Percentiles rank a stretch among this genome's conserved stretches.
phyloP scores from a whole-genome alignment of 2,329 filamentous ascomycete genomes.

The Epichloe brachyelytri region DNA sequence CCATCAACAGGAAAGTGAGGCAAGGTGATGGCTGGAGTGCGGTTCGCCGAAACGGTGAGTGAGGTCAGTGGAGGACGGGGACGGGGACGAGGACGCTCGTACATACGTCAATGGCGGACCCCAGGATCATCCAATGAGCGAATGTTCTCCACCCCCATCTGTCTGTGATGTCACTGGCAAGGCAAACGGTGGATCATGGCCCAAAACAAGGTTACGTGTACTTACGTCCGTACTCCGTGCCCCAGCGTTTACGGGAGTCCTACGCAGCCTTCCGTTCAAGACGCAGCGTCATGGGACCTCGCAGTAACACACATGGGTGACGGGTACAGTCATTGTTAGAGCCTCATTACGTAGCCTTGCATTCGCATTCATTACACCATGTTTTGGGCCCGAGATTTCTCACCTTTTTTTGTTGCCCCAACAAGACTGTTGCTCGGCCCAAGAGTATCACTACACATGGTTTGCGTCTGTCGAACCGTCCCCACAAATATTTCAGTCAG shows the following conservation, averaged over 20 bases:
- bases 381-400: no score
- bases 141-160: background rate
- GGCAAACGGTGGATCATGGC: background rate
- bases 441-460: no score
- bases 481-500: background rate
- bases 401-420: no score
- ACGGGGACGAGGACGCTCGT: no score
- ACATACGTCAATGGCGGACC: background rate
- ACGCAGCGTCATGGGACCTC: background rate
- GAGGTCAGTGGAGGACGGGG: background rate
- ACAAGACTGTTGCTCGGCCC: no score
- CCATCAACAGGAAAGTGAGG: background rate
- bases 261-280: background rate
- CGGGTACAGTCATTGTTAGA: background rate
- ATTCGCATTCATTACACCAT: background rate
- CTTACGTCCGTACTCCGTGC: no score
- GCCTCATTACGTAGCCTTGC: background rate
- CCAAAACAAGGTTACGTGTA: background rate
- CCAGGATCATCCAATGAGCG: background rate
- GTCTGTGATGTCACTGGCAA: slow-evolving; percentile 2
- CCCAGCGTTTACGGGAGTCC: no score
- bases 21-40: background rate
- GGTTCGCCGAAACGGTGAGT: slow-evolving; percentile 2
- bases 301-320: background rate
- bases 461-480: background rate